A percentile compares a stretch with the other conserved stretches of the same genome.
These are phyloP conservation scores for Stachybotrys elegans DNA, from an alignment of 2,329 filamentous ascomycete species.

Conservation along the genomic window DNA sequence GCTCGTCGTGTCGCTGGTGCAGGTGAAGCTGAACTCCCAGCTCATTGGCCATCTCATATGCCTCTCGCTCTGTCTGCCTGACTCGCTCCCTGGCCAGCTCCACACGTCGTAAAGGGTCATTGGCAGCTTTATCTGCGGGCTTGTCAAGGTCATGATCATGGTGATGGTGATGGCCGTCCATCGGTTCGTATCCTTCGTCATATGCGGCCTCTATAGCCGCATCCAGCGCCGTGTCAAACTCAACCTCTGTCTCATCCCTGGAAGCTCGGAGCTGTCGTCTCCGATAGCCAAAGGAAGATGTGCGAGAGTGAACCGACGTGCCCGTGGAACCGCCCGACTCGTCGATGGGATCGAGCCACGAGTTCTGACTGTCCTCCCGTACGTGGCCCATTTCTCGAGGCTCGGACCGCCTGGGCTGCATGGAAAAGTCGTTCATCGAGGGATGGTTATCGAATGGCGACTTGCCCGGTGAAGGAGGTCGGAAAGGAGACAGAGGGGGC, in stretches of 20 bases:
- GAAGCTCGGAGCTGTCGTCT: slow-evolving; percentile 64
- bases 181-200: slow-evolving; percentile 81
- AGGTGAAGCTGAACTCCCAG: slow-evolving; percentile 42
- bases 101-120: slow-evolving; percentile 58
- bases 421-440: slow-evolving; percentile 27
- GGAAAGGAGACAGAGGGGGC: slow-evolving; percentile 63
- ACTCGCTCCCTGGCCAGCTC: slow-evolving; percentile 73
- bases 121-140: slow-evolving; percentile 39
- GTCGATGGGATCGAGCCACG: slow-evolving; percentile 92
- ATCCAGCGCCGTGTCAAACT: slow-evolving; percentile 91
- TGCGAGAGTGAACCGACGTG: slow-evolving; percentile 76
- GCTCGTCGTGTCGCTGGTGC: slow-evolving; percentile 24
- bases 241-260: slow-evolving; percentile 74
- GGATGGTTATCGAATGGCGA: slow-evolving; percentile 15
- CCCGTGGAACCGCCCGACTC: slow-evolving; percentile 78
- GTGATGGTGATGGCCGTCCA: slow-evolving; percentile 41
- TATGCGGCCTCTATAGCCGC: slow-evolving; percentile 96
- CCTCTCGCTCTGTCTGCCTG: slow-evolving; percentile 68
- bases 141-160: slow-evolving; percentile 30
- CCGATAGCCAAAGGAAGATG: slow-evolving; percentile 63
- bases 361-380: slow-evolving; percentile 67
- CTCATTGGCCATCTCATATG: slow-evolving; percentile 25
- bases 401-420: slow-evolving; percentile 5
- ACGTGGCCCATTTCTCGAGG: slow-evolving; percentile 32
- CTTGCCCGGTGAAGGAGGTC: slow-evolving; percentile 41